Base-by-base conservation (phyloP, 1,284 basidiomycete species). In the Ceratobasidium sp. region DNA sequence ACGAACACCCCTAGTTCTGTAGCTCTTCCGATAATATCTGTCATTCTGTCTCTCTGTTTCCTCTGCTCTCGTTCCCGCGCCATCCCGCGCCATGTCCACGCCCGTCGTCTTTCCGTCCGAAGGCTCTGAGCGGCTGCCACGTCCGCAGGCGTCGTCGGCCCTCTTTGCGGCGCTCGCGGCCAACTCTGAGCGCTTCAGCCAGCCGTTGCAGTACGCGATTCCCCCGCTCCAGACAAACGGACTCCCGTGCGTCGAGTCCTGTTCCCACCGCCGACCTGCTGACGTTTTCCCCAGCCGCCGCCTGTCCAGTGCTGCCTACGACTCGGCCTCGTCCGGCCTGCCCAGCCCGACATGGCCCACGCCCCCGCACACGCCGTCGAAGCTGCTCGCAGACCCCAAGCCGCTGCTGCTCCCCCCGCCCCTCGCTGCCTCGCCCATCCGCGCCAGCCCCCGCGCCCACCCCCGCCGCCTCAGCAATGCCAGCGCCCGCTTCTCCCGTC, bases 401-500 rank as follows among this genome's bases (percentile, higher is more conserved):
- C 64, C 64, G 48, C 52, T 67, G 64, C 34, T 67, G 48, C 64
- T 67, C 34, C 64, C 64, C 34, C 64, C 50, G 39, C 36, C 64
- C 23, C 3, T 67, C 21, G 50, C 61, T n/a, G 64, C 64, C n/a
- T 67, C 64, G 14, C 64, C 64, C 36, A 55, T 67, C 50, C 64
- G 64, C 21, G 50, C 50, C 4, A 67, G 64, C 28, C 64, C 64
- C 21, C 64, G 48, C 0, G 28, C 50, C 0, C 21, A 53, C 28
- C 64, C 64, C 10, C 48, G 64, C 36, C 64, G 64, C 32, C 64
- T 67, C n/a, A 71, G 69, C 72, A 67, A 71, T 30, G 58, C 65
- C 45, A 71, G 53, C 10, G 48, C 65, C 21, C 72, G 67, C 46
- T 60, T 55, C 45, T 67, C 64, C 26, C 64, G 50, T 14, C 64